A percentile compares a stretch with the other conserved stretches of the same genome.
Evolutionary conservation across 2,329 filamentous ascomycete genomes (phyloP).

Genomic region (Talaromyces amestolkiae): DNA sequence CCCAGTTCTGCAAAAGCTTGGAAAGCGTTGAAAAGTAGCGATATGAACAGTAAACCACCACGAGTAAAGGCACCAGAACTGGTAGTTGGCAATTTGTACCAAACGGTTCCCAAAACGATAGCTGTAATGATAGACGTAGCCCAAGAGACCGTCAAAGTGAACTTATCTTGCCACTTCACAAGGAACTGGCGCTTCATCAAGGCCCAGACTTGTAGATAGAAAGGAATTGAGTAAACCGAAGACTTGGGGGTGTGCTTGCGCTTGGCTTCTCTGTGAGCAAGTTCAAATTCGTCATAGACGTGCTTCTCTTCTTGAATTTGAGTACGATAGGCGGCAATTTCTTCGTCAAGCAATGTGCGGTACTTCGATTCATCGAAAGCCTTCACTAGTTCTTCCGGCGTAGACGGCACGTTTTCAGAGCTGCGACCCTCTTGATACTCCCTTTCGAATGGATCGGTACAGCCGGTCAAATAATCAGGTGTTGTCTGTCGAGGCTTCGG

Average conservation of each 20-base stretch:
- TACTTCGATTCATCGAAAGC: slow-evolving; percentile 68
- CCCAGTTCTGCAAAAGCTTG: slow-evolving; percentile 77
- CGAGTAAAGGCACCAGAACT: slow-evolving; percentile 72
- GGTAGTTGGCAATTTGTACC: slow-evolving; percentile 64
- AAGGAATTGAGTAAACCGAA: slow-evolving; percentile 80
- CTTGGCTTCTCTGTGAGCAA: slow-evolving; percentile 54
- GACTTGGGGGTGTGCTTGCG: slow-evolving; percentile 65
- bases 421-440: slow-evolving; percentile 69
- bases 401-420: slow-evolving; percentile 65
- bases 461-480: slow-evolving; percentile 77
- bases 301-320: slow-evolving; percentile 63
- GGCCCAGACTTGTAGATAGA: slow-evolving; percentile 78
- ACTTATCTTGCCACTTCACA: slow-evolving; percentile 82
- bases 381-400: slow-evolving; percentile 62
- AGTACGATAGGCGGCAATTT: slow-evolving; percentile 69
- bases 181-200: slow-evolving; percentile 80
- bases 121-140: slow-evolving; percentile 68
- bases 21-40: slow-evolving; percentile 83
- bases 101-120: slow-evolving; percentile 76
- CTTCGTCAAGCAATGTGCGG: slow-evolving; percentile 56
- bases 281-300: slow-evolving; percentile 65
- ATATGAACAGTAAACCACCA: slow-evolving; percentile 76
- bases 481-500: slow-evolving; percentile 75
- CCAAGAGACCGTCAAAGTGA: slow-evolving; percentile 74
- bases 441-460: slow-evolving; percentile 79